Percentiles rank a stretch among this genome's conserved stretches.
Conservation (phyloP, 1,284 basidiomycete genomes). For the Tausonia pullulans region DNA sequence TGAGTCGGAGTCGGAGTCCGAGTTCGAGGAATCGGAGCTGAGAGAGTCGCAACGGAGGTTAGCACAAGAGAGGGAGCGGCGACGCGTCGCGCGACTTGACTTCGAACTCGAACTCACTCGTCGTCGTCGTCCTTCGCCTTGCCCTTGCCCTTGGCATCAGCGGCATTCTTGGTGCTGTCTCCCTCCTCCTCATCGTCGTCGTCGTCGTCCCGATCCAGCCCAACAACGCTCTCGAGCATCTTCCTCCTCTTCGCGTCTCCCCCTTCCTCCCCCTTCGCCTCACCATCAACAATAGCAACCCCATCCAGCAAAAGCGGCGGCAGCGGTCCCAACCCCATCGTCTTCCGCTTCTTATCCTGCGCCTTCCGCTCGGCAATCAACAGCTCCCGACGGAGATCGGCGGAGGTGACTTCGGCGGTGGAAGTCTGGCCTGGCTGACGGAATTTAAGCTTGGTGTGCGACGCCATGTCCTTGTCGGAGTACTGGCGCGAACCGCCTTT, state of each 20-base stretch:
- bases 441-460: slow-evolving; percentile 93
- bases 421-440: slow-evolving; percentile 79
- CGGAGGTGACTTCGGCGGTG: slow-evolving; percentile 56
- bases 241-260: slow-evolving; percentile 64
- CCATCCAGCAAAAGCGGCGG: slow-evolving; percentile 24
- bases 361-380: slow-evolving; percentile 70
- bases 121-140: slow-evolving; percentile 18
- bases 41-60: background rate
- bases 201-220: slow-evolving; percentile 75
- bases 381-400: slow-evolving; percentile 71
- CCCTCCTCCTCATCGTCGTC: slow-evolving; percentile 29
- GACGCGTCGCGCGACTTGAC: no score
- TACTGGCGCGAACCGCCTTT: slow-evolving; percentile 80
- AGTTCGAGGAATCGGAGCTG: slow-evolving; percentile 1
- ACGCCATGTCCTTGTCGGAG: slow-evolving; percentile 78
- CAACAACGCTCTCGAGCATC: slow-evolving; percentile 66
- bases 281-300: slow-evolving; percentile 33
- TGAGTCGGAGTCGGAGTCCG: slow-evolving; percentile 23
- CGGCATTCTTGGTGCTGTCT: slow-evolving; percentile 27
- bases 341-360: slow-evolving; percentile 76
- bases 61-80: no score
- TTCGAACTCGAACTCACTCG: background rate
- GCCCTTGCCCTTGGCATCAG: slow-evolving; percentile 25
- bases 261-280: slow-evolving; percentile 43
- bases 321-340: slow-evolving; percentile 49